Conservation (phyloP, 176 grass and related monocot species). For the Metroxylon sagu region DNA sequence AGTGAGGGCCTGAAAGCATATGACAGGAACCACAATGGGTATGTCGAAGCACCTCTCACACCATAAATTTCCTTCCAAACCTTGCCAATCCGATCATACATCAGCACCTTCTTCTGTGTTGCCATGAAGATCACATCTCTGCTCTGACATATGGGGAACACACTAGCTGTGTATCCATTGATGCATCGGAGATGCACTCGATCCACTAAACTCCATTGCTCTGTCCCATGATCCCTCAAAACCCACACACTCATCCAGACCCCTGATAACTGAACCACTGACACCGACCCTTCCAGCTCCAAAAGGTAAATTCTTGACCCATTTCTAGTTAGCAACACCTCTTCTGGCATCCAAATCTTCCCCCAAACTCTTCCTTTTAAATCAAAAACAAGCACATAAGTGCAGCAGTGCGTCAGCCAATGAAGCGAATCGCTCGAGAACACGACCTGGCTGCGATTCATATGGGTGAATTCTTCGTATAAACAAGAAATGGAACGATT, state of each 20-base stretch:
- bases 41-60: conserved; percentile 20
- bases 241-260: conserved; percentile 34
- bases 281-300: conserved; percentile 35
- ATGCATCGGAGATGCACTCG: conserved; percentile 32
- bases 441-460: conserved; percentile 41
- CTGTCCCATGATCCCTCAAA: conserved; percentile 18
- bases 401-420: conserved; percentile 40
- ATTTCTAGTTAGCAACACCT: conserved; percentile 19
- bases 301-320: conserved; percentile 34
- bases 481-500: conserved; percentile 25
- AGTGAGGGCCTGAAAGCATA: conserved; percentile 36
- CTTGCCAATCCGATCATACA: conserved; percentile 28
- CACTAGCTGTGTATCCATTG: conserved; percentile 17
- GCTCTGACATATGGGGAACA: conserved; percentile 32
- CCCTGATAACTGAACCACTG: conserved; percentile 31
- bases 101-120: conserved; percentile 34
- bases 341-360: conserved; percentile 28
- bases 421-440: conserved; percentile 23
- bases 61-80: conserved; percentile 36
- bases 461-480: conserved; percentile 36
- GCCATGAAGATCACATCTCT: conserved; percentile 31
- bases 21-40: conserved; percentile 45
- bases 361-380: conserved; percentile 22
- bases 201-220: conserved; percentile 37
- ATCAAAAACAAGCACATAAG: conserved; percentile 31